Evolutionary conservation across 305 asterid species (phyloP), one percentile per base, ranked within the genome.

Genomic region (Ilex paraguariensis): DNA sequence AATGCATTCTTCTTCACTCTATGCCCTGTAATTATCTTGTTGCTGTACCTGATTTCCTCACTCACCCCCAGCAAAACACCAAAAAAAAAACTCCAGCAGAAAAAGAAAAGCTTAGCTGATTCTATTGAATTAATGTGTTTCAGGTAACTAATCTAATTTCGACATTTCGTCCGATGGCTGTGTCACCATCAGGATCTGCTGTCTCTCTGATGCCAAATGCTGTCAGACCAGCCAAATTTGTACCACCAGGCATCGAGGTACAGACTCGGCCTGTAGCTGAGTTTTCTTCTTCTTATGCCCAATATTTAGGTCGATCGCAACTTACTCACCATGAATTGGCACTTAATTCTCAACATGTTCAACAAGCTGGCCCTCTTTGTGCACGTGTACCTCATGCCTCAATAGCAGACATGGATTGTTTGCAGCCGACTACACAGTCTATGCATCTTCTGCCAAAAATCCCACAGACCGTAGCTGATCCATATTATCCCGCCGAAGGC

Each of bases 71-170:
- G 2, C 0, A 36, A 36, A 36, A 36, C 5, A 36, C 5, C 5
- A 36, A 36, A 36, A 36, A 36, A 36, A 4, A 7, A 36, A 36
- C 0, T 7, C 42, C 42, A 2, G 7, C 42, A 4, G 2, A 36
- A 7, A 7, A 36, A 36, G 42, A 36, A 36, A 36, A 36, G 42
- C 7, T 36, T 36, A 36, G 42, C 42, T 36, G 42, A 36, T 36
- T 36, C 42, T 36, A 36, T 36, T 36, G 8, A 10, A 16, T 32
- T 40, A 28, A 21, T 45, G 21, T 45, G 55, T 60, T 60, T 48
- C 31, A 48, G 64, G 54, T 60, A 60, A 60, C 28, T 49, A 49
- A 31, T 32, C 66, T 61, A 46, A 32, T 48, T 31, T 30, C 14
- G 15, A 48, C 49, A 32, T 60, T 60, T 45, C 52, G 33, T 60